Percentiles rank a stretch among this genome's conserved stretches.
Evolutionary conservation across 208 protist genomes (phyloP).

Genomic region (Leishmania braziliensis): DNA sequence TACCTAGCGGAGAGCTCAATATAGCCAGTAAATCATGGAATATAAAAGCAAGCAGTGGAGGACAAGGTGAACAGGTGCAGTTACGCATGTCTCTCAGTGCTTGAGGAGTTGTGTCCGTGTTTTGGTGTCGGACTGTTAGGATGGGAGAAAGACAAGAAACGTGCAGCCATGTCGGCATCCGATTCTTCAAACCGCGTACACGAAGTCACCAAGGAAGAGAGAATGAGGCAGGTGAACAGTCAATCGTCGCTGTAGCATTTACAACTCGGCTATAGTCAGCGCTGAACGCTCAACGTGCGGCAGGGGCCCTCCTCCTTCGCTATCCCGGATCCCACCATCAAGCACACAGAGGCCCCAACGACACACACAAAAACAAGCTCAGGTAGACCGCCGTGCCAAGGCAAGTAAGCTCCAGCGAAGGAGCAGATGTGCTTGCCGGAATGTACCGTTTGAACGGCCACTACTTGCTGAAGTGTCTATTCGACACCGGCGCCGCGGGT

Average conservation of each 20-base stretch:
- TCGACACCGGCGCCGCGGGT: neutral
- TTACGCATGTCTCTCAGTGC: too few species aligned
- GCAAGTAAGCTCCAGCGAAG: neutral
- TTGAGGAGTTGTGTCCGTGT: neutral
- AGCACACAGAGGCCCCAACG: neutral
- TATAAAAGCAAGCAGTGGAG: neutral
- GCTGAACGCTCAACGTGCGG: neutral
- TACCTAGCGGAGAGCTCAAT: too few species aligned
- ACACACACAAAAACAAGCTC: neutral
- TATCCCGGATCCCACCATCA: neutral
- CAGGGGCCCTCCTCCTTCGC: neutral
- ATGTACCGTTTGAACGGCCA: neutral
- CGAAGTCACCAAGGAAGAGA: neutral
- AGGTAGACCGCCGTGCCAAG: neutral
- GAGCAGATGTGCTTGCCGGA: neutral
- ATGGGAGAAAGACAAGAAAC: neutral
- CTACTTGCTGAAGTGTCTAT: conserved; percentile 1
- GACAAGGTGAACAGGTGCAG: neutral
- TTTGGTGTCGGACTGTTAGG: neutral
- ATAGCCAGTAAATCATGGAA: neutral
- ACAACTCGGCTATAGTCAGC: neutral
- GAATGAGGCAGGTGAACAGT: too few species aligned
- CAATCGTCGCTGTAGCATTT: neutral
- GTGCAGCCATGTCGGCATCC: neutral
- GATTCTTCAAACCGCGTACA: neutral